A percentile compares a stretch with the other conserved stretches of the same genome.
phyloP scores from a whole-genome alignment of 2,329 filamentous ascomycete genomes.

The Apiospora phragmitis region DNA sequence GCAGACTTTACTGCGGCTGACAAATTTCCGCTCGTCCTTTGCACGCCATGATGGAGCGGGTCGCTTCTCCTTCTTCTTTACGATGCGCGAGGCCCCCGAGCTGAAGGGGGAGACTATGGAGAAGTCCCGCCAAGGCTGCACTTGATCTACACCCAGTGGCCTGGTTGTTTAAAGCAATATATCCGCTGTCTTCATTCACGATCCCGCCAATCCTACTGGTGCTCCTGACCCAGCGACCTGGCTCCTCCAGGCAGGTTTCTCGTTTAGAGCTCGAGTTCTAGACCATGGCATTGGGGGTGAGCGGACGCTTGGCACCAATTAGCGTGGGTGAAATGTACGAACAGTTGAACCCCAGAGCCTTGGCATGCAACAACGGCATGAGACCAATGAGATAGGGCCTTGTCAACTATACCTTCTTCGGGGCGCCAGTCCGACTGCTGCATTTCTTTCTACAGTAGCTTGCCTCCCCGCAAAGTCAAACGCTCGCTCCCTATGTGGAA shows the following conservation, averaged over 20 bases:
- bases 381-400: background rate
- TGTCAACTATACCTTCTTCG: background rate
- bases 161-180: background rate
- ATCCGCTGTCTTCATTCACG: background rate
- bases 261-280: background rate
- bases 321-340: background rate
- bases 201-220: background rate
- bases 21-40: background rate
- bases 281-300: background rate
- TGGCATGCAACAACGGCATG: background rate
- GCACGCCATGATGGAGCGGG: too few relatives aligned
- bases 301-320: background rate
- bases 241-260: background rate
- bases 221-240: background rate
- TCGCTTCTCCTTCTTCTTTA: background rate
- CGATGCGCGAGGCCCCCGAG: background rate
- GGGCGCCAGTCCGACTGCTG: background rate
- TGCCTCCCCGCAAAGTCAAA: background rate
- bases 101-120: background rate
- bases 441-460: background rate
- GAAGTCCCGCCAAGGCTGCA: background rate
- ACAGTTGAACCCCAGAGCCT: background rate
- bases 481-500: background rate
- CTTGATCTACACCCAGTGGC: background rate
- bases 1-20: background rate